phyloP scores from a whole-genome alignment of 2,329 filamentous ascomycete genomes.

The Teratosphaeriaceae sp. region DNA sequence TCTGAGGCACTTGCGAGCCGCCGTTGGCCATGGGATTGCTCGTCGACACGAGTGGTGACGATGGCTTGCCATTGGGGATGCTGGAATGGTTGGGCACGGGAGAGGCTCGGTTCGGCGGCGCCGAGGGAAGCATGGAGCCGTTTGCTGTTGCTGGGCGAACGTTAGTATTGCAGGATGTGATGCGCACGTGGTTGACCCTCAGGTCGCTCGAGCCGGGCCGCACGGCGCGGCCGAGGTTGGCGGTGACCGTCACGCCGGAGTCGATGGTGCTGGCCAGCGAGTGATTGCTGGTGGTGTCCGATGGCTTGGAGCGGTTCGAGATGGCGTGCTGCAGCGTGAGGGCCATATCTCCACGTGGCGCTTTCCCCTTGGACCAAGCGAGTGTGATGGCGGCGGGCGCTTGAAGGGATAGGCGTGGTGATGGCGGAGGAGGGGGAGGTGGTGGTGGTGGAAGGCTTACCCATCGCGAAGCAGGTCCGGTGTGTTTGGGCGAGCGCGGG shows the following conservation, averaged over 20 bases:
- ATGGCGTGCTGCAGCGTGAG: constrained; percentile 7
- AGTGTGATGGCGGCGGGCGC: constrained; percentile 10
- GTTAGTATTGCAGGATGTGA: constrained; percentile 15
- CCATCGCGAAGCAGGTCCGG: constrained; percentile 22
- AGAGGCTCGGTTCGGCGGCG: constrained; percentile 40
- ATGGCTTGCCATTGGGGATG: constrained; percentile 44
- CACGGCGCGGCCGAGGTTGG: constrained; percentile 15
- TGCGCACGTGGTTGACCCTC: constrained; percentile 13
- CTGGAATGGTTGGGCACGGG: constrained; percentile 35
- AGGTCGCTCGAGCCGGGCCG: constrained; percentile 19
- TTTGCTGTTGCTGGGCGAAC: constrained; percentile 35
- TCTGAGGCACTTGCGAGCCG: constrained; percentile 43
- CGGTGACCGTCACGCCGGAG: constrained; percentile 13
- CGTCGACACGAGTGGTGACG: constrained; percentile 51
- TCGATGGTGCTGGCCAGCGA: constrained; percentile 8
- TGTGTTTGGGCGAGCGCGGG: constrained; percentile 17
- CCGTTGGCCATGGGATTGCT: constrained; percentile 51
- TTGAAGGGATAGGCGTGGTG: constrained; percentile 10
- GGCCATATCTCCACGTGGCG: constrained; percentile 4
- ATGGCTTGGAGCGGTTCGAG: constrained; percentile 13
- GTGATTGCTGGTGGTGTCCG: constrained; percentile 10
- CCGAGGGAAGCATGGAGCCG: constrained; percentile 33
- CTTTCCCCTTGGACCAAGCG: constrained; percentile 10
- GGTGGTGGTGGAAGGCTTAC: constrained; percentile 22
- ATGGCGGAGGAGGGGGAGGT: constrained; percentile 13